Percentiles rank a stretch among this genome's conserved stretches.
These are phyloP conservation scores for Epichloe hybrida DNA, from an alignment of 2,329 filamentous ascomycete species.

Conservation along the genomic window DNA sequence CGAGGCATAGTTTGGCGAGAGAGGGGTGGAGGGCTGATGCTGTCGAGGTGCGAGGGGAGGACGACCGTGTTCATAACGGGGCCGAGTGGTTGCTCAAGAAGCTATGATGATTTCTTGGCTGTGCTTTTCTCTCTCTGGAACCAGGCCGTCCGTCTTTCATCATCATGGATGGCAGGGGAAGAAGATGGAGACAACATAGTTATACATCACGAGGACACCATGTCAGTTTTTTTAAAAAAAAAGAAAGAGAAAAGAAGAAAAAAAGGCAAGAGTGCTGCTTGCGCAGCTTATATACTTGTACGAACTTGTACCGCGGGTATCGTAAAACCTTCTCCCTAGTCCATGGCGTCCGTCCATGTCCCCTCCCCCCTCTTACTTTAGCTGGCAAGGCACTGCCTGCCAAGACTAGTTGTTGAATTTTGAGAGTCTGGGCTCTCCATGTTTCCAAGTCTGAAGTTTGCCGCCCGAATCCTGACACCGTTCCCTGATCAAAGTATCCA, in stretches of 20 bases:
- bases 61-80: constrained; percentile 9
- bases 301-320: not conserved
- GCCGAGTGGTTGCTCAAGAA: constrained; percentile 23
- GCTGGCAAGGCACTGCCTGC: not conserved
- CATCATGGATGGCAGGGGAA: not conserved
- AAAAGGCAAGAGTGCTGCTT: constrained; percentile 2
- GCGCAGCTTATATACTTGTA: not conserved
- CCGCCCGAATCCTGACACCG: not conserved
- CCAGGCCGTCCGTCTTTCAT: not conserved
- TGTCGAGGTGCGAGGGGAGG: constrained; percentile 14
- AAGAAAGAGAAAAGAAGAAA: constrained; percentile 11
- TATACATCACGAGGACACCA: no score
- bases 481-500: not conserved
- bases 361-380: not conserved
- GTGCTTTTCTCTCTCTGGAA: not conserved
- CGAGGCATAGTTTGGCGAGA: constrained; percentile 56
- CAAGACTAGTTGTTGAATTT: not conserved
- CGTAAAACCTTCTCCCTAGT: not conserved
- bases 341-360: not conserved
- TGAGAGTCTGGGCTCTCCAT: not conserved
- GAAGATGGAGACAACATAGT: not conserved
- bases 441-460: not conserved
- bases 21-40: constrained; percentile 39
- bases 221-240: not conserved
- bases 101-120: not conserved